These are phyloP conservation scores for Colletotrichum tofieldiae DNA, from an alignment of 2,329 filamentous ascomycete genomes.

Conservation along the genomic window DNA sequence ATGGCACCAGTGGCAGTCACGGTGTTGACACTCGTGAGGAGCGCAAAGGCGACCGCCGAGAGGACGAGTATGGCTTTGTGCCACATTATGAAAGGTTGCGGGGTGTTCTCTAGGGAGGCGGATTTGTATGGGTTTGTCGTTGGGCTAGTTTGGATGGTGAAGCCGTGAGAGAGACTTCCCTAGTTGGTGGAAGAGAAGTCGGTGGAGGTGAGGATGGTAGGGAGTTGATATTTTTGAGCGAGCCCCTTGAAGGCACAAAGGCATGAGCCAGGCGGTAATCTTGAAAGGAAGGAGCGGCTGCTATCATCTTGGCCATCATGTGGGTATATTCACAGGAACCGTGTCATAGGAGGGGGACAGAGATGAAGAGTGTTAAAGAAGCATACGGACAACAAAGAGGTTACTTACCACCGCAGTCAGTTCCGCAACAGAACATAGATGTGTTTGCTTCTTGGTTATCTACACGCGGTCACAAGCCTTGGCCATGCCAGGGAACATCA, in stretches of 20 bases:
- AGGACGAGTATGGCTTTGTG: background rate
- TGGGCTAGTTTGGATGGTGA: background rate
- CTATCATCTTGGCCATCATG: no score
- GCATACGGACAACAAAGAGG: no score
- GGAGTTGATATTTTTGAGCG: no score
- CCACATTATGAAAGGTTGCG: slow-evolving; percentile 11
- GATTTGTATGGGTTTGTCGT: background rate
- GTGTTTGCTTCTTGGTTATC: background rate
- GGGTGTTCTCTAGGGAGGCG: no score
- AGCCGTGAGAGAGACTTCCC: background rate
- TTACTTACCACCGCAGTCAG: background rate
- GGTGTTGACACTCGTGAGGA: background rate
- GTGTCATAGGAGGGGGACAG: background rate
- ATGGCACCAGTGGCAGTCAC: background rate
- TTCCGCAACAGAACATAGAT: background rate
- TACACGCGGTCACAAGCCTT: no score
- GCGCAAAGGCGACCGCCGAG: background rate
- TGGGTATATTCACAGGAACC: background rate
- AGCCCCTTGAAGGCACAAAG: no score
- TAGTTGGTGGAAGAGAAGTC: background rate
- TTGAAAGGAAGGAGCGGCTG: background rate
- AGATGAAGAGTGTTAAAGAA: background rate
- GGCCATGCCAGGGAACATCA: background rate
- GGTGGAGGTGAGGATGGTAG: no score
- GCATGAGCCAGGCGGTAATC: background rate